Evolutionary conservation across 345 rosid genomes (phyloP).

Genomic region (Eucalyptus paniculata): DNA sequence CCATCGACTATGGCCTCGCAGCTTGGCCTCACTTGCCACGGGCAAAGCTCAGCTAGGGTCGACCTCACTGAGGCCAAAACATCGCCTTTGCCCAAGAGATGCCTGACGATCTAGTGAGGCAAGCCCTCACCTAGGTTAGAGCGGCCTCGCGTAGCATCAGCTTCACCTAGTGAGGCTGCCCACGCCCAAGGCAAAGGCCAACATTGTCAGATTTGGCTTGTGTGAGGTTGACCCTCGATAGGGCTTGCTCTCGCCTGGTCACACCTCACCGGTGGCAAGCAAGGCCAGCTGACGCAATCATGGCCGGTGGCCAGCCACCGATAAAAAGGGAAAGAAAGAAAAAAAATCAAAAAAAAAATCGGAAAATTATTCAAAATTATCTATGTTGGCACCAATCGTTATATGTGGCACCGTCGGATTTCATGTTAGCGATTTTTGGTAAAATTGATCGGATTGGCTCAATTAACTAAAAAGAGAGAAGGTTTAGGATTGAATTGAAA

Average conservation of each 20-base stretch:
- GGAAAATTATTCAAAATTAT: too few species aligned
- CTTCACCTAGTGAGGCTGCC: neutral
- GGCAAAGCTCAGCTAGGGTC: neutral
- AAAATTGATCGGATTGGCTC: neutral
- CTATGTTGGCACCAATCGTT: accelerated
- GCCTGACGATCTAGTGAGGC: neutral
- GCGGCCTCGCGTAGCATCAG: too few species aligned
- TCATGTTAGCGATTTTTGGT: neutral
- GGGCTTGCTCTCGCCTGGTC: neutral
- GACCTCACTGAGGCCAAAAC: neutral
- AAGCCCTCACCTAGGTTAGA: neutral
- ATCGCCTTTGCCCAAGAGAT: neutral
- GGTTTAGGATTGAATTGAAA: neutral
- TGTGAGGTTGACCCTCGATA: neutral
- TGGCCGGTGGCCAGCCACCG: accelerated
- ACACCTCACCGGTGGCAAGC: too few species aligned
- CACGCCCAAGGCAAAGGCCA: too few species aligned
- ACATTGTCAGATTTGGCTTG: neutral
- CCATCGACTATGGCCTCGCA: accelerated
- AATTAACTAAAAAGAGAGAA: too few species aligned
- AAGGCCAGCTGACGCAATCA: neutral
- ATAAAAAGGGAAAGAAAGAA: too few species aligned
- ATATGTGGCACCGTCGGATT: neutral
- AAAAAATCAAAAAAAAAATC: too few species aligned
- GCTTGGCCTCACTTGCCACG: neutral